A percentile compares a stretch with the other conserved stretches of the same genome.
These are phyloP conservation scores for Magnusiomyces sp. DNA, from an alignment of 1,139 yeast genomes.

Conservation along the genomic window DNA sequence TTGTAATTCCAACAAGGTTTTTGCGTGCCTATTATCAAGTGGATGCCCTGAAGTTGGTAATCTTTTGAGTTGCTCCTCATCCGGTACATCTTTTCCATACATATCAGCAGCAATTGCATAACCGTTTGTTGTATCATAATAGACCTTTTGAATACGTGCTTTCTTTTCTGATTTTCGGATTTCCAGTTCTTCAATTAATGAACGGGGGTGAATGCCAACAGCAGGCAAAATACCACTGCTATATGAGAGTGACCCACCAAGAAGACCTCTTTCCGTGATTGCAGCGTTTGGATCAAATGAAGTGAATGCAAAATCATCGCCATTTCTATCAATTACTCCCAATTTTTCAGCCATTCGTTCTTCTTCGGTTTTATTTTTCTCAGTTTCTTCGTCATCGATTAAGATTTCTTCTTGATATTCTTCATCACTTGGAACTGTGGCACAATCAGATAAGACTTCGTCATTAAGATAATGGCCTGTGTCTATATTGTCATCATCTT, in stretches of 20 bases:
- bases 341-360: constrained; percentile 3
- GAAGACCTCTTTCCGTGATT: constrained; percentile 15
- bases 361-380: constrained; percentile 3
- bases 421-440: constrained; percentile 14
- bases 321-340: constrained; percentile 9
- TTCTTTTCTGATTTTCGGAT: constrained; percentile 30
- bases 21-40: constrained; percentile 24
- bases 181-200: constrained; percentile 33
- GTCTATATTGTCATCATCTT: constrained; percentile 4
- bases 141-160: constrained; percentile 23
- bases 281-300: constrained; percentile 25
- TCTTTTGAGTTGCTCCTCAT: constrained; percentile 13
- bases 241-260: constrained; percentile 14
- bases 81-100: constrained; percentile 13
- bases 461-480: constrained; percentile 2
- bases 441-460: constrained; percentile 12
- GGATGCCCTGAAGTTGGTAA: constrained; percentile 24
- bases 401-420: constrained; percentile 13
- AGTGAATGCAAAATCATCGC: constrained; percentile 27
- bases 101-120: constrained; percentile 15
- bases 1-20: constrained; percentile 30
- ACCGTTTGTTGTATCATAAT: constrained; percentile 22
- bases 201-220: constrained; percentile 23
- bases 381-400: constrained; percentile 7
- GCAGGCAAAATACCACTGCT: constrained; percentile 15